Base-by-base conservation (phyloP, 345 rosid species). In the Salix arbutifolia region DNA sequence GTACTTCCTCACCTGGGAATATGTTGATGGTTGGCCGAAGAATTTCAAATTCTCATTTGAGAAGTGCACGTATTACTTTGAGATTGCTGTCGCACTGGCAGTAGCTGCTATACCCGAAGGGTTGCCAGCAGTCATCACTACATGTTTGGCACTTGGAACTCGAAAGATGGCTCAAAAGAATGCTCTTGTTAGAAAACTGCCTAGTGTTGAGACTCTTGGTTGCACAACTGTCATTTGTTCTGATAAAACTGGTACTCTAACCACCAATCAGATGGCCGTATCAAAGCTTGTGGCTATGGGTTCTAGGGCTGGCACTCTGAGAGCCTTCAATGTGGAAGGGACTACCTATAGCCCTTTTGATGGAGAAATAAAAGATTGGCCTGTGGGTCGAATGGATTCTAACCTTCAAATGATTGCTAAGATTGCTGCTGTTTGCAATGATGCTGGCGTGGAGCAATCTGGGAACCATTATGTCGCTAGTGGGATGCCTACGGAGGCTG, bases 81-180 rank as follows among this genome's bases (percentile, higher is more conserved):
- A 95, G 85, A 95, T 95, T 75, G 99, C 99, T 48, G 98, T 95
- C 35, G 98, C 99, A 28, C 81, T 93, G 84, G 97, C 97, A 0
- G 99, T 95, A 65, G 99, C 99, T 79, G 99, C 99, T 4, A 95
- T 95, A 78, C 99, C 99, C 14, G 97, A 95, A 84, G 99, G 99
- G 76, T 76, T 93, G 64, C 99, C 99, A 4, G 99, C 99, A 30
- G 99, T 93, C 76, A 95, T 95, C 61, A 95, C 99, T 48, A 93
- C 99, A 35, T 95, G 97, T 76, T 85, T 95, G 85, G 97, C 99
- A 30, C 91, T 93, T 26, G 99, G 99, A 37, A 95, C 99, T 1
- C 81, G 97, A 78, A 95, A 95, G 86, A 95, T 95, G 99, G 99
- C 99, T 56, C 97, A 91, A 78, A 94, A 94, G 89, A 92, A 92